Evolutionary conservation across 805 yeast genomes (phyloP), one percentile per base, ranked within the genome.

Genomic region (Barnettozyma botsteinii): DNA sequence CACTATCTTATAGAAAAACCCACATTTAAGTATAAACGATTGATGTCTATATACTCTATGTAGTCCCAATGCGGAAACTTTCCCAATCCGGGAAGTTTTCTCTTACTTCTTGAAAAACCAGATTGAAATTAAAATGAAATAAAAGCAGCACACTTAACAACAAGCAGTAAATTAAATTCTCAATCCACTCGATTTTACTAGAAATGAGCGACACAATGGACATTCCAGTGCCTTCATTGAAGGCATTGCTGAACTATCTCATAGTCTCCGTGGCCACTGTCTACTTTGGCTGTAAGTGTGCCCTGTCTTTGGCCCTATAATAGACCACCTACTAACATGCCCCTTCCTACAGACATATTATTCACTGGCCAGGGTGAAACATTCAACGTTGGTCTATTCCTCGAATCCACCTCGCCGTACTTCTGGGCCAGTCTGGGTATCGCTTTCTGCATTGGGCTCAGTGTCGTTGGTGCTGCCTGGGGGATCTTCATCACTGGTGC

Each of bases 381-480:
- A 38, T 93, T 93, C 71, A 85, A 93, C 62, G 79, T 93, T 42
- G 98, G 98, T 38, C 79, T 80, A 50, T 89, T 91, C 58, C 73
- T 93, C 50, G 77, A 79, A 50, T 70, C 82, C 27, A 79, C 93
- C 3, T 87, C 97, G 18, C 98, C 98, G 7, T 93, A 93, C 61
- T 77, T 93, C 82, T 93, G 98, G 98, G 98, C 97, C 22, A 75
- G 77, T 48, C 64, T 88, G 48, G 98, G 98, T 40, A 87, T 93
- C 47, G 81, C 85, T 13, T 66, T 79, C 37, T 91, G 98, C 66
- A 88, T 94, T 52, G 98, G 98, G 12, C 73, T 93, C 44, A 81
- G 94, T 35, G 97, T 93, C 13, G 82, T 89, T 31, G 98, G 98
- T 29, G 98, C 98, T 13, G 98, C 98, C 5, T 93, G 98, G 98